Base-by-base conservation (phyloP, 2,329 filamentous ascomycete genomes). In the Albifimbria verrucaria region DNA sequence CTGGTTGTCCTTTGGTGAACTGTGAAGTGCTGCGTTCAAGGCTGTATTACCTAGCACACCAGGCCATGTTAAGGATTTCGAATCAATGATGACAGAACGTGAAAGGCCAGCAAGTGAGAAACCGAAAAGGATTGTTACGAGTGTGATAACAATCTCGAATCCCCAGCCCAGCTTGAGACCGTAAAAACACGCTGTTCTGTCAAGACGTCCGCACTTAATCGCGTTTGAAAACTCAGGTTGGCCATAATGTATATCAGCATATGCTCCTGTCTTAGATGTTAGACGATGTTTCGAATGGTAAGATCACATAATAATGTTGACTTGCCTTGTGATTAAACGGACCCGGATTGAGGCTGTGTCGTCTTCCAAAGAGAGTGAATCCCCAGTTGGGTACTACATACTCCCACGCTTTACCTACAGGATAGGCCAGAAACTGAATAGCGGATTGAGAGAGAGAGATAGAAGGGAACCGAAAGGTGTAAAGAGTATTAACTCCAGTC, bases 161-260 rank as follows among this genome's bases (percentile, higher is more conserved):
- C 75, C 76, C 55, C 75, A 77, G 3, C 76, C 69, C 0, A 72
- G 68, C 1, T 71, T 67, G 48, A 77, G 66, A 4, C 70, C 65
- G 50, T 78, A 77, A 51, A 74, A 78, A 76, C 55, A 7, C 67
- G 61, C 49, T 70, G 67, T 45, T 69, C 67, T 1, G 65, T 68
- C 25, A 70, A 57, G 10, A 68, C 67, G 23, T 70, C 67, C 4
- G 67, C 67, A 23, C 67, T 69, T 9, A 69, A 57, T n/a, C 67
- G 61, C 2, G 66, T 70, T 18, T 73, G 68, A 50, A 77, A 76
- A 15, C 73, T 77, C 1, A 77, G 73, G 63, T 85, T 84, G 47
- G 83, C 79, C 69, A 81, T 74, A 53, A 80, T 77, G 52, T 76
- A 76, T 49, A 82, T 77, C 17, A 82, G 67, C 63, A 79, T 78